Base-by-base conservation (phyloP, 352 stramenopile species). In the Blastocystis sp. region DNA sequence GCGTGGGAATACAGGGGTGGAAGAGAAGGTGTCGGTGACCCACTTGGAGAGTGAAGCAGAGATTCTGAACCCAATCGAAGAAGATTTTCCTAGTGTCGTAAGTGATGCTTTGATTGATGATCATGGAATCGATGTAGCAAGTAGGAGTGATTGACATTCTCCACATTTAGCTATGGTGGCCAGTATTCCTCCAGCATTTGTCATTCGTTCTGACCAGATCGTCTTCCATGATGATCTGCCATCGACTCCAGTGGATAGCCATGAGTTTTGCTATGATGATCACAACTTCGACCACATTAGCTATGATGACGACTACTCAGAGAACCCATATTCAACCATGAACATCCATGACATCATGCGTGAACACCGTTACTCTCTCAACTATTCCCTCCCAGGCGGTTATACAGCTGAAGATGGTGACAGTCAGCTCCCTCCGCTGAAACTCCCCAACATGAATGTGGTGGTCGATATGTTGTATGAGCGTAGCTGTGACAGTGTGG, bases 321-420 rank as follows among this genome's bases (percentile, higher is more conserved):
- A 84, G 26, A 84, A 84, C 50, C 73, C 73, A 0, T 84, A 84
- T 37, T 66, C 47, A 4, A 84, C 73, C 18, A 18, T 13, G 20
- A 84, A 84, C 50, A 84, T 84, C 56, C 73, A 84, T 8, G 73
- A 84, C 41, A 84, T 84, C 47, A 5, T 84, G 0, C 73, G 73
- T 0, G 39, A 64, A 20, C 73, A 84, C 39, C 45, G 45, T 23
- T 84, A 84, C 50, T 37, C 34, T 23, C n/a, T 55, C 66, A 77
- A 15, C n/a, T 26, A 77, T 18, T 77, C 34, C 43, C 4, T 34
- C 66, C 5, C 63, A 53, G n/a, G 66, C 8, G 29, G 66, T 0
- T 55, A 20, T 15, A 34, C 47, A 8, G 45, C 15, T 15, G 5
- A 13, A 18, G 15, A 39, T 0, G 26, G 4, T 15, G 47, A 39